Percentiles rank a stretch among this genome's conserved stretches.
These are phyloP conservation scores for Pisolithus thermaeus DNA, from an alignment of 1,284 basidiomycete species.

Conservation along the genomic window DNA sequence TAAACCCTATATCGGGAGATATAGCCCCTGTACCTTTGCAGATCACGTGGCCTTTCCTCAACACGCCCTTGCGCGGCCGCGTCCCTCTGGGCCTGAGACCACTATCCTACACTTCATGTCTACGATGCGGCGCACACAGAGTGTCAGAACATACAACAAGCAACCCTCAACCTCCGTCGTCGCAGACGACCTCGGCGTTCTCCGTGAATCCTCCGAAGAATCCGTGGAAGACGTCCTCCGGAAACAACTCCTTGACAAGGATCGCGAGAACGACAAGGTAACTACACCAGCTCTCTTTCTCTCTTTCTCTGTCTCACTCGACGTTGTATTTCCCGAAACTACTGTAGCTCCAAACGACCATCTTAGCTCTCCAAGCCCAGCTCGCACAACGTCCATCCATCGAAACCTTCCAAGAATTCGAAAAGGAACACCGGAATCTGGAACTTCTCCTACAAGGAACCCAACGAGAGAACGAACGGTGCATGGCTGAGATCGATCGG, in stretches of 20 bases:
- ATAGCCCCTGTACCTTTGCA: background rate
- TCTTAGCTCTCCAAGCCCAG: slow-evolving; percentile 56
- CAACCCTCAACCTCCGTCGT: slow-evolving; percentile 43
- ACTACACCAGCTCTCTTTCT: background rate
- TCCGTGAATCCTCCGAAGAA: slow-evolving; percentile 53
- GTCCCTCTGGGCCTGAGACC: no score
- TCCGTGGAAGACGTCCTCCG: slow-evolving; percentile 55
- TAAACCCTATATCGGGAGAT: background rate
- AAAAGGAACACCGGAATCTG: slow-evolving; percentile 65
- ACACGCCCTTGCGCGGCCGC: background rate
- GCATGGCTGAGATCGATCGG: slow-evolving; percentile 71
- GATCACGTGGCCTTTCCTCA: slow-evolving; percentile 1
- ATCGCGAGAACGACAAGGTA: slow-evolving; percentile 67
- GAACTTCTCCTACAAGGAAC: slow-evolving; percentile 69
- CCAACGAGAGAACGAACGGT: slow-evolving; percentile 71
- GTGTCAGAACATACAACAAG: slow-evolving; percentile 44
- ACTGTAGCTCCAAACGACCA: slow-evolving; percentile 50
- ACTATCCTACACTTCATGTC: background rate
- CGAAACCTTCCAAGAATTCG: slow-evolving; percentile 54
- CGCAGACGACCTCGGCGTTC: slow-evolving; percentile 52
- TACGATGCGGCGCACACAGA: slow-evolving; percentile 50
- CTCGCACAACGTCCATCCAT: slow-evolving; percentile 58
- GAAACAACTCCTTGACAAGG: slow-evolving; percentile 61
- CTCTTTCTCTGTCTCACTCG: background rate
- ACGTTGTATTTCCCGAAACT: background rate